Conservation (phyloP, 2,329 filamentous ascomycete species). For the Neonectria sp. region DNA sequence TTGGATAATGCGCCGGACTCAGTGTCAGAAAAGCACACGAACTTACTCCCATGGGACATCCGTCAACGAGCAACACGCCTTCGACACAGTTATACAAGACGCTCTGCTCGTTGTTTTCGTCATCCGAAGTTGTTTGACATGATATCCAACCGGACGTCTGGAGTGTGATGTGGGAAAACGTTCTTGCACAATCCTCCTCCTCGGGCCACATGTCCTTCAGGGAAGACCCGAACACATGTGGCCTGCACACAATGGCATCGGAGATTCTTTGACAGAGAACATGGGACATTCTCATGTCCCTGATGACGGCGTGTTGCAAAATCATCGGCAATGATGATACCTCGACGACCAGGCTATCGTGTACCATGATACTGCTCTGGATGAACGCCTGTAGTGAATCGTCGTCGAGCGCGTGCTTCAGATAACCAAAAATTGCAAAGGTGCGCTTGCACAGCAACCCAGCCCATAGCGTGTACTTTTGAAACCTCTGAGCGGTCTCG, state of each 20-base stretch:
- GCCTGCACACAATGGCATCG: slow-evolving; percentile 22
- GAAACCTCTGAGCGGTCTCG: slow-evolving; percentile 52
- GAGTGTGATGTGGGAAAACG: slow-evolving; percentile 20
- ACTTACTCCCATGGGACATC: slow-evolving; percentile 48
- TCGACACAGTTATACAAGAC: slow-evolving; percentile 52
- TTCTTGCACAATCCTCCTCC: slow-evolving; percentile 31
- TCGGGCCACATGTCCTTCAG: slow-evolving; percentile 43
- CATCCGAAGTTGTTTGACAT: slow-evolving; percentile 30
- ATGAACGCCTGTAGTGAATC: slow-evolving; percentile 36
- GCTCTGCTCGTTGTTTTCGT: slow-evolving; percentile 27
- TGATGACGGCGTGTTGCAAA: slow-evolving; percentile 38
- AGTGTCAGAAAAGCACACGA: background rate
- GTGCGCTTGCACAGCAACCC: slow-evolving; percentile 68
- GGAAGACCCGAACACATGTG: slow-evolving; percentile 35
- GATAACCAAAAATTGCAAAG: slow-evolving; percentile 39
- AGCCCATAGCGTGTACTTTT: slow-evolving; percentile 66
- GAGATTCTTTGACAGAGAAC: slow-evolving; percentile 27
- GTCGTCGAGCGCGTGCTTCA: slow-evolving; percentile 23
- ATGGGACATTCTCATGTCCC: slow-evolving; percentile 44
- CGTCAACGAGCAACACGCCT: slow-evolving; percentile 53
- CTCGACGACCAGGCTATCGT: slow-evolving; percentile 45
- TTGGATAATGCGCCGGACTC: too few relatives aligned
- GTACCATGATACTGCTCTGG: slow-evolving; percentile 43
- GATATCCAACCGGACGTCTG: slow-evolving; percentile 32
- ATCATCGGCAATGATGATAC: slow-evolving; percentile 34